A percentile compares a stretch with the other conserved stretches of the same genome.
These are phyloP conservation scores for Maudiozyma pseudohumilis DNA, from an alignment of 805 yeast species.

Conservation along the genomic window DNA sequence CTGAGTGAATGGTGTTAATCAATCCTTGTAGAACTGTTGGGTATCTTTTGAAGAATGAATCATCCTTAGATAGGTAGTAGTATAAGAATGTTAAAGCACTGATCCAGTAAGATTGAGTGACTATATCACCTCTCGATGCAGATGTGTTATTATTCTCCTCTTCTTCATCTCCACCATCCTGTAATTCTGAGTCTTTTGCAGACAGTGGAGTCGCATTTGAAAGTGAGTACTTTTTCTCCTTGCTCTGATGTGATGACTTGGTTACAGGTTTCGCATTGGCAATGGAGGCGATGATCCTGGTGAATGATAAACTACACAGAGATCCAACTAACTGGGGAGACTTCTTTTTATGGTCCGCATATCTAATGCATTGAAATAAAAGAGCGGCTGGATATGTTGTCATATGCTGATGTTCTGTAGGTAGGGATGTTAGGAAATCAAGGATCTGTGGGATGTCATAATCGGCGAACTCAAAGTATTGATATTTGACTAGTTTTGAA, in stretches of 20 bases:
- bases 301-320: slow-evolving; percentile 48
- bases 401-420: slow-evolving; percentile 41
- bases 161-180: background rate
- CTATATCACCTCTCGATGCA: slow-evolving; percentile 45
- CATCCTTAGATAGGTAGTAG: slow-evolving; percentile 67
- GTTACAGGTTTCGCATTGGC: slow-evolving; percentile 9
- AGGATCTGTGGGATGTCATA: slow-evolving; percentile 66
- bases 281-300: slow-evolving; percentile 51
- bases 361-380: slow-evolving; percentile 59
- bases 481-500: slow-evolving; percentile 43
- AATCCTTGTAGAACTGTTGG: slow-evolving; percentile 55
- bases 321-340: slow-evolving; percentile 49
- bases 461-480: slow-evolving; percentile 54
- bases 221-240: slow-evolving; percentile 19
- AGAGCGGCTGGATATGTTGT: slow-evolving; percentile 56
- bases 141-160: slow-evolving; percentile 1
- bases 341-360: slow-evolving; percentile 44
- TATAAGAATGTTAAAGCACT: slow-evolving; percentile 67
- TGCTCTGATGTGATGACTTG: slow-evolving; percentile 16
- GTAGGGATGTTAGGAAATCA: slow-evolving; percentile 47
- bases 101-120: slow-evolving; percentile 77
- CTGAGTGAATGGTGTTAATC: slow-evolving; percentile 44
- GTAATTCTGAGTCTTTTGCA: background rate
- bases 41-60: slow-evolving; percentile 41
- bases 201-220: slow-evolving; percentile 1